Evolutionary conservation across 352 stramenopile genomes (phyloP).

Genomic region (Pythium angustatum): DNA sequence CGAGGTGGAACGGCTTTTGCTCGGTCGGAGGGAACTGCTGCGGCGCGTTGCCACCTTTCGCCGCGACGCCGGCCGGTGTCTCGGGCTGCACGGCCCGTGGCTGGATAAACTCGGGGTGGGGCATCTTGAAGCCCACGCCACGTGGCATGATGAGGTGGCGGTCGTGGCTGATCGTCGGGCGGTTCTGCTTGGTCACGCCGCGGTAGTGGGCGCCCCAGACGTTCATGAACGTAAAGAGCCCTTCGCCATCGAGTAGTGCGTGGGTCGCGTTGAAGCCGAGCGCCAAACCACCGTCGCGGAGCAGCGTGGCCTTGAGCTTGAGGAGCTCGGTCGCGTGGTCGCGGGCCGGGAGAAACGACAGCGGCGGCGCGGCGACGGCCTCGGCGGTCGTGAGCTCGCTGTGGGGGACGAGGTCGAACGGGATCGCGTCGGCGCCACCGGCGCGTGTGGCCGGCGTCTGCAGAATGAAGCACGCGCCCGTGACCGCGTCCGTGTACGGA

Average conservation of each 20-base stretch:
- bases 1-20: conserved; percentile 52
- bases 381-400: conserved; percentile 35
- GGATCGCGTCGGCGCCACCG: conserved; percentile 28
- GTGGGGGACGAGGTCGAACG: conserved; percentile 35
- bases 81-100: not conserved
- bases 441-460: conserved; percentile 20
- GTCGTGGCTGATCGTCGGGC: conserved; percentile 40
- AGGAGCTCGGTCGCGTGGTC: conserved; percentile 30
- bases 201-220: conserved; percentile 61
- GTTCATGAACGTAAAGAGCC: conserved; percentile 61
- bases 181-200: conserved; percentile 28
- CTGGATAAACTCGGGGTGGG: conserved; percentile 46
- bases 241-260: conserved; percentile 50
- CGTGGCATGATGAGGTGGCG: conserved; percentile 36
- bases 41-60: conserved; percentile 10
- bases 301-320: conserved; percentile 38
- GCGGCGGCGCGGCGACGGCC: conserved; percentile 35
- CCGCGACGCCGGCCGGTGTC: conserved; percentile 1
- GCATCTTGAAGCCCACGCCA: conserved; percentile 22
- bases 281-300: conserved; percentile 49
- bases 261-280: conserved; percentile 50
- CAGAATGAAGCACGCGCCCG: conserved; percentile 36
- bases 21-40: conserved; percentile 21
- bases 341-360: conserved; percentile 36
- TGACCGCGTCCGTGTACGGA: conserved; percentile 30